phyloP scores from a whole-genome alignment of 306 rosid species.

The Arachis stenosperma region DNA sequence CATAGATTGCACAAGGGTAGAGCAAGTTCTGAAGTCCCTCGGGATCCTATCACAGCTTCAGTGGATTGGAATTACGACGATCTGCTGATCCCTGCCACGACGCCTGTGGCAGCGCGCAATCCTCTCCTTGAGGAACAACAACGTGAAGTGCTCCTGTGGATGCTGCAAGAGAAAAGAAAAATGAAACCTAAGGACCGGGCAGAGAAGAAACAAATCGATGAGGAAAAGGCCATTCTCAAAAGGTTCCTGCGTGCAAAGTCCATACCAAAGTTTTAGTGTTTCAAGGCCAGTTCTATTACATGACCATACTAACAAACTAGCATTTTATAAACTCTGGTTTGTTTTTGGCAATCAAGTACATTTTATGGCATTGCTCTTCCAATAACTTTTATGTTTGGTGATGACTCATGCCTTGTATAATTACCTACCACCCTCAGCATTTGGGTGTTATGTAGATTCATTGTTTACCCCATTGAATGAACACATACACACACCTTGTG shows the following conservation, averaged over 20 bases:
- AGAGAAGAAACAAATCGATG: constrained; percentile 64
- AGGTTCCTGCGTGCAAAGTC: constrained; percentile 52
- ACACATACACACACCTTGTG: too few relatives aligned
- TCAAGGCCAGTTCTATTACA: constrained; percentile 15
- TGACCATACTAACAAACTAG: constrained; percentile 29
- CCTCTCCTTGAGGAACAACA: constrained; percentile 61
- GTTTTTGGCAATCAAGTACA: constrained; percentile 31
- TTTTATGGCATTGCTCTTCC: constrained; percentile 35
- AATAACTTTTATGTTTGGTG: constrained; percentile 27
- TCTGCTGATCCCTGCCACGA: constrained; percentile 41
- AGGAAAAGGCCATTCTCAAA: constrained; percentile 63
- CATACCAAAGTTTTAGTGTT: constrained; percentile 52
- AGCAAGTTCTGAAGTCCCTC: constrained; percentile 49
- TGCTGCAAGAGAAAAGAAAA: constrained; percentile 69
- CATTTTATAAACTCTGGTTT: background rate
- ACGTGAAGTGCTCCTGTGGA: constrained; percentile 59
- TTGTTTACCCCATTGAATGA: too few relatives aligned
- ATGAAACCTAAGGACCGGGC: constrained; percentile 47
- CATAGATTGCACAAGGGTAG: constrained; percentile 47
- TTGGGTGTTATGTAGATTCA: constrained; percentile 11
- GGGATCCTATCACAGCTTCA: constrained; percentile 43
- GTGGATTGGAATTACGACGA: constrained; percentile 45
- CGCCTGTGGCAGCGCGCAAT: constrained; percentile 33
- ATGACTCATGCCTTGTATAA: constrained; percentile 4
- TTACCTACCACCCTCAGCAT: background rate